Percentiles rank a stretch among this genome's conserved stretches.
Conservation (phyloP, 164 flowering plant species). For the Houttuynia cordata region DNA sequence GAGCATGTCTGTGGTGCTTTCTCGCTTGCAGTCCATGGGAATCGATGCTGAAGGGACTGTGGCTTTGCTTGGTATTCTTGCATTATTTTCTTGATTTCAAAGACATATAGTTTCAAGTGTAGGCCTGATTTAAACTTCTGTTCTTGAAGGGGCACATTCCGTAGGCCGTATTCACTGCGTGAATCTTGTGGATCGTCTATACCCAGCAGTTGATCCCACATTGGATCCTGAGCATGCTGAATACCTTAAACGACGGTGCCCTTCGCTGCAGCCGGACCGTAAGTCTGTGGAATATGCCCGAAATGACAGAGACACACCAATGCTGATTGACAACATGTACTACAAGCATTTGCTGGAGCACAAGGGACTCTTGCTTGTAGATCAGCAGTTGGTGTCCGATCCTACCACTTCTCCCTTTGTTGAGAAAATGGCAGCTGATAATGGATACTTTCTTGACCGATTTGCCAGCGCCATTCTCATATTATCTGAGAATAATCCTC, state of each 20-base stretch:
- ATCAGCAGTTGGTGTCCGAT: constrained; percentile 53
- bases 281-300: constrained; percentile 49
- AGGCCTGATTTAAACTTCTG: background rate
- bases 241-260: constrained; percentile 66
- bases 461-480: constrained; percentile 46
- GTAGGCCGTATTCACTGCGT: constrained; percentile 79
- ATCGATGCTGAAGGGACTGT: constrained; percentile 59
- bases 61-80: constrained; percentile 52
- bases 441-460: constrained; percentile 54
- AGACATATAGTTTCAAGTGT: background rate
- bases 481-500: constrained; percentile 67
- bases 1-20: constrained; percentile 34
- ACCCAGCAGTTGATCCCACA: constrained; percentile 74
- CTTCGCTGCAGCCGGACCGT: constrained; percentile 55
- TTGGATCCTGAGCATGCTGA: constrained; percentile 50
- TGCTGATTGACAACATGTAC: constrained; percentile 69
- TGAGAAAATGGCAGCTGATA: constrained; percentile 68
- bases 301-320: constrained; percentile 61
- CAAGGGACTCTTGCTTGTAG: constrained; percentile 57
- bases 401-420: constrained; percentile 50
- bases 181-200: constrained; percentile 59
- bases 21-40: constrained; percentile 58
- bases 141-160: constrained; percentile 67
- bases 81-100: background rate
- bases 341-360: constrained; percentile 57